Base-by-base conservation (phyloP, 108 stramenopile species). In the Stephanodiscus minutulus region DNA sequence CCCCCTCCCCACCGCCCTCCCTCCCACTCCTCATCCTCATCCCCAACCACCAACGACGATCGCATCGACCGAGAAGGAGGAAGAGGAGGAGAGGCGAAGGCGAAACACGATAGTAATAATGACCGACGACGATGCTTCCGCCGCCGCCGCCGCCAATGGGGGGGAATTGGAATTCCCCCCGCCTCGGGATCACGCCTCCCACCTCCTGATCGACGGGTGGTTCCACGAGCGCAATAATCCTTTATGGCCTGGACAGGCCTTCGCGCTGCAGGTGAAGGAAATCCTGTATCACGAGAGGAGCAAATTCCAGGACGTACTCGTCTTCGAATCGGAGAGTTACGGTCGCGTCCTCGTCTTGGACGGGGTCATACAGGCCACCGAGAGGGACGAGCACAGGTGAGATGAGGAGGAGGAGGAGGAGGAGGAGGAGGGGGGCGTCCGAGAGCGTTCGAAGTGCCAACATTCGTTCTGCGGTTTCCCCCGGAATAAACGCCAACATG, bases 321-420 rank as follows among this genome's bases (percentile, higher is more conserved):
- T 99, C 55, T 98, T 99, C 76, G 83, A 97, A 52, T 91, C 93
- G 3, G 80, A 70, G 39, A 82, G 88, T 44, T 96, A 98, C 60
- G 99, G 99, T 29, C 90, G 82, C 54, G 98, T 98, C 44, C 86
- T 99, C 24, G 96, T 98, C 3, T 73, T 99, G 27, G 98, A 99
- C 73, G 98, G 98, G 27, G 98, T 98, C 49, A 98, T 99, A 79
- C 98, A 99, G 86, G 85, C 92, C 12, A 95, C 96, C 22, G 97
- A 97, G 65, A 76, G 94, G 10, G 98, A 99, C 66, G 98, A 99
- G 81, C 89, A 27, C 25, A 53, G 52, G 52, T 27, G 43, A 44
- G 43, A 44, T 39, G 39, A 1, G 39, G 39, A 11, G 39, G 43
- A 0, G 43, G 12, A 15, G 12, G 43, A 0, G 43, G 43, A 15